Base-by-base conservation (phyloP, 2,329 filamentous ascomycete genomes). In the Conoideocrella luteorostrata region DNA sequence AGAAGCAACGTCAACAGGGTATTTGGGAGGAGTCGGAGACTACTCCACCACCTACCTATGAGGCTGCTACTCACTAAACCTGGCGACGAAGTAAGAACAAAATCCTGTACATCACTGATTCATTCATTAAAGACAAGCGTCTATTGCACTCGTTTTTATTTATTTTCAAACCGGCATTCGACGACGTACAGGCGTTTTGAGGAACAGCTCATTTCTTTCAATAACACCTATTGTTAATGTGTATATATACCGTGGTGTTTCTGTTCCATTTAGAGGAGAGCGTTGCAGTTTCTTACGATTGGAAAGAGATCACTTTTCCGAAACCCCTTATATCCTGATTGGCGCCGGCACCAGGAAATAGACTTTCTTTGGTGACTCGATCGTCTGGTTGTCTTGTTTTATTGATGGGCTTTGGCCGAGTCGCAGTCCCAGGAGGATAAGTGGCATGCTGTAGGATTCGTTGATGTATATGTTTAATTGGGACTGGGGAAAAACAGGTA, bases 21-120 rank as follows among this genome's bases (percentile, higher is more conserved):
- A 44, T 47, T 15, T 65, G 62, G 62, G 75, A 73, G 33, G 75
- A 79, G 46, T 65, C 70, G 42, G 74, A 81, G 48, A 74, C 78
- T 37, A 61, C 67, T 5, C 78, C 79, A 5, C 80, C 80, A 22
- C 79, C 80, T 12, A 78, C 80, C 45, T 84, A 84, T 57, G 72
- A 82, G 61, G 72, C 72, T 26, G 60, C 65, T 15, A 59, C 56
- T 22, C 47, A 42, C 28, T 52, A 35, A 34, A 5, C 5, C 21
- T n/a, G 17, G 34, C 18, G 24, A 37, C 18, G 6, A 7, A 9
- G 23, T 15, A 38, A 7, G 22, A 26, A 39, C 4, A 9, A 26
- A 44, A 15, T 11, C 29, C 10, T 32, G 34, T 33, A 39, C 41
- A 34, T 39, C 24, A 18, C 15, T 11, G 7, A 18, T 7, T 26